Evolutionary conservation across 768 basidiomycete species (phyloP).

Genomic region (Lentinula boryana): DNA sequence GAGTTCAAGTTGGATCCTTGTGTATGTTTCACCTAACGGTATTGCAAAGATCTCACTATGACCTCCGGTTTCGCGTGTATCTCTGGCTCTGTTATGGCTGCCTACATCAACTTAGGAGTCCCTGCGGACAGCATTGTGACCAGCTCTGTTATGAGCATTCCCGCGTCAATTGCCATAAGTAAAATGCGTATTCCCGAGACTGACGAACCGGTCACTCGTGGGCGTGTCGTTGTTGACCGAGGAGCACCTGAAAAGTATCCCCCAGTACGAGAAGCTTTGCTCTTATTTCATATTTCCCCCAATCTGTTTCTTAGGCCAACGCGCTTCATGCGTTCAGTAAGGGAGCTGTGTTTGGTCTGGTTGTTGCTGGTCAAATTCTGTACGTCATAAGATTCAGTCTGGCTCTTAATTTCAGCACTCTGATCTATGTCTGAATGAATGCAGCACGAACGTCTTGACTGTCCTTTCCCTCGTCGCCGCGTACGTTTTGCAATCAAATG

Average conservation of each 20-base stretch:
- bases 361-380: slow-evolving; percentile 33
- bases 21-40: neutral
- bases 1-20: slow-evolving; percentile 10
- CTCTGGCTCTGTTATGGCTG: slow-evolving; percentile 82
- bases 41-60: slow-evolving; percentile 60
- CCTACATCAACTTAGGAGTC: slow-evolving; percentile 76
- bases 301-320: slow-evolving; percentile 42
- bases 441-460: slow-evolving; percentile 77
- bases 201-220: slow-evolving; percentile 84
- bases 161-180: slow-evolving; percentile 88
- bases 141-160: slow-evolving; percentile 92
- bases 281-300: neutral
- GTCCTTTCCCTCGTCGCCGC: slow-evolving; percentile 74
- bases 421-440: slow-evolving; percentile 7
- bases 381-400: neutral
- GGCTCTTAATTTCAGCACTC: neutral
- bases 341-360: slow-evolving; percentile 79
- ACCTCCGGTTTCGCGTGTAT: slow-evolving; percentile 93
- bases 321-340: slow-evolving; percentile 85
- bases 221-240: slow-evolving; percentile 73
- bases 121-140: slow-evolving; percentile 78
- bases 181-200: slow-evolving; percentile 82
- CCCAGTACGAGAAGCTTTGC: slow-evolving; percentile 33
- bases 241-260: slow-evolving; percentile 38
- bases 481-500: slow-evolving; percentile 19